A percentile compares a stretch with the other conserved stretches of the same genome.
Conservation (phyloP, 768 basidiomycete species). For the Tremella fuciformis region DNA sequence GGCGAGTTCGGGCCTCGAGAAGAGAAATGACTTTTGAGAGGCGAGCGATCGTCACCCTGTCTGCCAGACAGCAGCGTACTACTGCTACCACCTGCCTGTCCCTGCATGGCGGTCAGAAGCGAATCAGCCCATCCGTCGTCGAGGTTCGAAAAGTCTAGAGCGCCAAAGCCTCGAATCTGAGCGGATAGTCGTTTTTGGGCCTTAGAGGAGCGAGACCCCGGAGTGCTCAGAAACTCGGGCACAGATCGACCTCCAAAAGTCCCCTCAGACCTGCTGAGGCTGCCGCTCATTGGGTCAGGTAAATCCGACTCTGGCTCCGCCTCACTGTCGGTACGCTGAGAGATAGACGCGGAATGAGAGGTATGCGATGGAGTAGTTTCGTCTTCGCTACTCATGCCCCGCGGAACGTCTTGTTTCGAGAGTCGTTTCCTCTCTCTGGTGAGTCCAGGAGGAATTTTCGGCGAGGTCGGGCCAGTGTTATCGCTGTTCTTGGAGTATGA, state of each 20-base stretch:
- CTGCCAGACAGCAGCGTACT: background rate
- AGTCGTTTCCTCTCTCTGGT: background rate
- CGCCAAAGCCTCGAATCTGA: conserved; percentile 28
- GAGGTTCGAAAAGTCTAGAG: conserved; percentile 5
- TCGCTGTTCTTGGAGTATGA: no score
- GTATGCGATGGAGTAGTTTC: no score
- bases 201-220: background rate
- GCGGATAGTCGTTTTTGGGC: conserved; percentile 24
- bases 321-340: background rate
- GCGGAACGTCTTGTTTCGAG: background rate
- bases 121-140: conserved; percentile 15
- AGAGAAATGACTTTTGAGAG: background rate
- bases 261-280: background rate
- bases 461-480: background rate
- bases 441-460: background rate
- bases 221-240: background rate
- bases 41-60: background rate
- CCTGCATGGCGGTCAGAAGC: conserved; percentile 6
- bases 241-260: no score
- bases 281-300: background rate
- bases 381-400: background rate
- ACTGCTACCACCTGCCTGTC: background rate
- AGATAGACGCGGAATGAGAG: no score
- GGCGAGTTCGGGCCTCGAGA: no score
- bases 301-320: background rate